phyloP scores from a whole-genome alignment of 1,139 yeast species.

The Barnettozyma hawaiiensis region DNA sequence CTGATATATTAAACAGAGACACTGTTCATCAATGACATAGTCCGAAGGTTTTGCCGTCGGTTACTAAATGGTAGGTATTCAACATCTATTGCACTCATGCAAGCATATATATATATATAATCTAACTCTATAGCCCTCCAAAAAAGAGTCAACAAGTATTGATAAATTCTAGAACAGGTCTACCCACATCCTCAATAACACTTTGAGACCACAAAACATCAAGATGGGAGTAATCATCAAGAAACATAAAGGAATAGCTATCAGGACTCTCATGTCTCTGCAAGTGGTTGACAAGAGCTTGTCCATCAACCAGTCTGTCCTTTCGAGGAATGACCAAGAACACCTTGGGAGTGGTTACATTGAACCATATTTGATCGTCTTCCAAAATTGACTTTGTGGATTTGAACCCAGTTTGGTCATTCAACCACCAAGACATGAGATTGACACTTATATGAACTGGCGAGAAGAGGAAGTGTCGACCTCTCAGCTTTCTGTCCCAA shows the following conservation, averaged over 20 bases:
- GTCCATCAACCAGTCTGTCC: constrained; percentile 67
- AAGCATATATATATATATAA: too few species aligned
- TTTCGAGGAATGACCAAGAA: constrained; percentile 55
- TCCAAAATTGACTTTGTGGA: constrained; percentile 52
- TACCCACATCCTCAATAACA: constrained; percentile 52
- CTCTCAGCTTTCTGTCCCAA: constrained; percentile 68
- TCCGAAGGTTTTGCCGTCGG: too few species aligned
- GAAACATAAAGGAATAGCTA: constrained; percentile 37
- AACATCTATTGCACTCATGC: too few species aligned
- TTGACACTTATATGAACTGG: constrained; percentile 77
- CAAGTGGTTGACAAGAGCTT: constrained; percentile 48
- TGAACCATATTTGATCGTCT: constrained; percentile 51
- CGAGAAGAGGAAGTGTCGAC: constrained; percentile 76
- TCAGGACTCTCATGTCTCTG: constrained; percentile 42
- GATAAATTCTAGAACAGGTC: constrained; percentile 26
- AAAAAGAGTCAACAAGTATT: not conserved
- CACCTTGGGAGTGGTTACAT: constrained; percentile 43
- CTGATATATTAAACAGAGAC: too few species aligned
- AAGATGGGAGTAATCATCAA: constrained; percentile 72
- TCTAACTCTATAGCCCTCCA: too few species aligned
- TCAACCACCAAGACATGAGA: constrained; percentile 89
- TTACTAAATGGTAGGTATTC: too few species aligned
- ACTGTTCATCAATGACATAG: too few species aligned
- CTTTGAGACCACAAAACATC: constrained; percentile 90
- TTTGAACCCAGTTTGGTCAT: constrained; percentile 45